These are phyloP conservation scores for Elsinoe necatrix DNA, from an alignment of 2,329 filamentous ascomycete species.

Conservation along the genomic window DNA sequence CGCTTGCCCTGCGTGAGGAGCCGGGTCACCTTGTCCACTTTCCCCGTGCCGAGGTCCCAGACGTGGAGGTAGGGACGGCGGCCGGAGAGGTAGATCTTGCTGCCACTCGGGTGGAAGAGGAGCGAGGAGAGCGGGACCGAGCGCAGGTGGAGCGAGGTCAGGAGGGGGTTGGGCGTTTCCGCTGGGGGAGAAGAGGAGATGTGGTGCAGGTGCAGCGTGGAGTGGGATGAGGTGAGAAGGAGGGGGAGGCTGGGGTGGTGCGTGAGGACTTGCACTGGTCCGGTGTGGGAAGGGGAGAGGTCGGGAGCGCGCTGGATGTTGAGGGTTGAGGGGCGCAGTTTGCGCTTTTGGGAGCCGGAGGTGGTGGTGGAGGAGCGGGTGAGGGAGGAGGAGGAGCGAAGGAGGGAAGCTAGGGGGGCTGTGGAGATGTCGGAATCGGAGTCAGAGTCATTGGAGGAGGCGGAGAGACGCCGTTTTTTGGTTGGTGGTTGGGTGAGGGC, in stretches of 20 bases:
- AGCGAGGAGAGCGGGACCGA: constrained; percentile 77
- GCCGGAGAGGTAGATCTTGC: constrained; percentile 79
- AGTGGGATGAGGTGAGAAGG: constrained; percentile 78
- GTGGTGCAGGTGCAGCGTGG: constrained; percentile 82
- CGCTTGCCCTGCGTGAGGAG: constrained; percentile 63
- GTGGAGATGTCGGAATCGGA: constrained; percentile 54
- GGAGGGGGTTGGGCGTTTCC: constrained; percentile 70
- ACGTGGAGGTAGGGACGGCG: constrained; percentile 86
- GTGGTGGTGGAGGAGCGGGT: constrained; percentile 39
- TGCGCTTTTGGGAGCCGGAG: constrained; percentile 53
- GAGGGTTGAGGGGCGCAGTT: constrained; percentile 75
- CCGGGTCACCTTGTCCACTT: constrained; percentile 71
- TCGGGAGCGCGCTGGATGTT: constrained; percentile 86
- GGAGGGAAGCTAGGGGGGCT: constrained; percentile 68
- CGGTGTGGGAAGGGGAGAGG: constrained; percentile 66
- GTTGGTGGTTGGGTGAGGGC: constrained; percentile 34
- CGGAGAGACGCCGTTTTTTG: constrained; percentile 41
- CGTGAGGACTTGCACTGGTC: constrained; percentile 69
- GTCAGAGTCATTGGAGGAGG: constrained; percentile 30
- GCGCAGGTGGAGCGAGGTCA: constrained; percentile 82
- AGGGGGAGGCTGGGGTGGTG: constrained; percentile 88
- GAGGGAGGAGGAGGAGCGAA: constrained; percentile 65
- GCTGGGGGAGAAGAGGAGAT: constrained; percentile 64
- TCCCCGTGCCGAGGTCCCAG: constrained; percentile 78
- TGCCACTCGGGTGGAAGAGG: constrained; percentile 62